These are phyloP conservation scores for Aureobasidium namibiae DNA, from an alignment of 2,329 filamentous ascomycete genomes.

Conservation along the genomic window DNA sequence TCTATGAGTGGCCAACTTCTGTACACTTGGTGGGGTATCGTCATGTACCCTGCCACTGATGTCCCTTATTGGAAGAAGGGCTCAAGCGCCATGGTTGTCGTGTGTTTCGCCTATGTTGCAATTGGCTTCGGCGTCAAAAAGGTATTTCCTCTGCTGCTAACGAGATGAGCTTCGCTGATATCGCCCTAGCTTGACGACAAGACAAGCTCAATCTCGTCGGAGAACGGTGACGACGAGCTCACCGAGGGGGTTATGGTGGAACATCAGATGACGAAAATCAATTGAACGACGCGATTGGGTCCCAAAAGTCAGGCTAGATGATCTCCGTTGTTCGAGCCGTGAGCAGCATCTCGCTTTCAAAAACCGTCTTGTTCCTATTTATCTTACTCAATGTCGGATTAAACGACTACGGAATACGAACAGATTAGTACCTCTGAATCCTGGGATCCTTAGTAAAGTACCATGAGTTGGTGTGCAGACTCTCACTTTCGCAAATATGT, in stretches of 20 bases:
- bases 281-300: too few species aligned
- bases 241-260: neutral
- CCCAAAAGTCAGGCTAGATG: too few species aligned
- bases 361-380: too few species aligned
- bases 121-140: neutral
- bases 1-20: constrained; percentile 32
- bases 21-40: constrained; percentile 29
- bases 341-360: too few species aligned
- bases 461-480: too few species aligned
- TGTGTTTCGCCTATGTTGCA: neutral
- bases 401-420: too few species aligned
- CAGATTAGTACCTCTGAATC: too few species aligned
- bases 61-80: constrained; percentile 43
- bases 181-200: neutral
- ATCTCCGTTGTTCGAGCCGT: too few species aligned
- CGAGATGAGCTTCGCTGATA: neutral
- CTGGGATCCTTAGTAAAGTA: too few species aligned
- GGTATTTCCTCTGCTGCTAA: neutral
- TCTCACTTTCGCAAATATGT: too few species aligned
- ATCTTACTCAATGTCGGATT: too few species aligned
- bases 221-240: neutral
- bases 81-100: constrained; percentile 18
- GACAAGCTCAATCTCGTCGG: neutral
- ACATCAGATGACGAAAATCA: neutral
- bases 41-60: constrained; percentile 34